Conservation (phyloP, 257 asterid genomes). For the Przewalskia tangutica region DNA sequence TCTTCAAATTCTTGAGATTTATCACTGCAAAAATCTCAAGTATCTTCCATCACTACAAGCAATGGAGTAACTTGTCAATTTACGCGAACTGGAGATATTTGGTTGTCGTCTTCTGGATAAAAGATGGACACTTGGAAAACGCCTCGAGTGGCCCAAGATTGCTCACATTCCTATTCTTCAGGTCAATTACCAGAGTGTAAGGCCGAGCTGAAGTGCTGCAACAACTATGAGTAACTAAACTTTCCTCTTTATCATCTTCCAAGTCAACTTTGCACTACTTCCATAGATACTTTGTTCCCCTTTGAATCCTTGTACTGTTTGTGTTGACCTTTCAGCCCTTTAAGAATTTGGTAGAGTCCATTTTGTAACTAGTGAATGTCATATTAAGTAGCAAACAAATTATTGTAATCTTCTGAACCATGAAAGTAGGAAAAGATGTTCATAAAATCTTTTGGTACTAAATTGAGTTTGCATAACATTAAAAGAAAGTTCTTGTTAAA, state of each 20-base stretch:
- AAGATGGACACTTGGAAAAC: not conserved
- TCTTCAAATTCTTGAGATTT: not conserved
- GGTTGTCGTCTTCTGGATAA: not conserved
- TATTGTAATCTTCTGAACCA: not conserved
- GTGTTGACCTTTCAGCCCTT: too few relatives aligned
- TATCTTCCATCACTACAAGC: slow-evolving; percentile 5
- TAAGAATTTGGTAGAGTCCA: not conserved
- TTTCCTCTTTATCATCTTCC: not conserved
- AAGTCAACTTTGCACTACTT: not conserved
- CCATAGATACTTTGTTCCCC: not conserved
- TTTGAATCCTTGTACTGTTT: too few relatives aligned
- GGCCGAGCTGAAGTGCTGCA: too few relatives aligned
- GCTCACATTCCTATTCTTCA: too few relatives aligned
- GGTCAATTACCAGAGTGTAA: too few relatives aligned
- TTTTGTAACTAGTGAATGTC: not conserved
- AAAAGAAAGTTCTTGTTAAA: too few relatives aligned
- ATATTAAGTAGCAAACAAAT: not conserved
- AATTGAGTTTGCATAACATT: too few relatives aligned
- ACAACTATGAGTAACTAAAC: not conserved
- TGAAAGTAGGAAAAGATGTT: not conserved
- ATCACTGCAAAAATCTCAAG: not conserved
- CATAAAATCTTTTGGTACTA: not conserved
- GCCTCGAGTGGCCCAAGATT: not conserved
- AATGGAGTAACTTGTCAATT: not conserved
- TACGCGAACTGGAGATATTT: not conserved